Evolutionary conservation across 768 basidiomycete genomes (phyloP), one percentile per base, ranked within the genome.

Genomic region (Leccinum disarticulatum): DNA sequence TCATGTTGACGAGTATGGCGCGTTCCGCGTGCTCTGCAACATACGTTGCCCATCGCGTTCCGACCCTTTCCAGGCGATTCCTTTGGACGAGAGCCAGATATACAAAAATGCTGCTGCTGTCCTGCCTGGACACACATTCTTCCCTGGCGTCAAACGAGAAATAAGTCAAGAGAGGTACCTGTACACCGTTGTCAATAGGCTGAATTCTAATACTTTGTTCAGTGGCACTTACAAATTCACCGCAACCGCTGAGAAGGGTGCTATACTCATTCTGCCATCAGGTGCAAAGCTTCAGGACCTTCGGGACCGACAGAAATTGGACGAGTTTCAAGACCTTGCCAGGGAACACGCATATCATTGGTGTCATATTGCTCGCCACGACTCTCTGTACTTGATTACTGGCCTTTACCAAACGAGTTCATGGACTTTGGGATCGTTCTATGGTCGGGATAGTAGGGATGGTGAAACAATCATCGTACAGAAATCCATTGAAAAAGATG

Each of bases 41-140:
- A 96, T 1, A 6, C 4, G 31, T 14, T 57, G 7, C 50, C 14
- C 48, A 14, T 6, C 9, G 31, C 31, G 31, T 31, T 31, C 31
- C 31, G 31, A 31, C 8, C 2, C 10, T 13, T 35, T 35, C 33
- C 11, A 35, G 33, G 11, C 33, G 13, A 13, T 35, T 35, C 5
- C 11, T 11, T 35, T 35, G 33, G 33, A 35, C 13, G 33, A 35
- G 3, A 4, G 13, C 11, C 33, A 13, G 11, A 35, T 35, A 35
- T 4, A 13, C 33, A 35, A 3, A 35, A 35, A 35, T 35, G 33
- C 4, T n/a, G n/a, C n/a, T n/a, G n/a, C n/a, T n/a, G n/a, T n/a
- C 27, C 27, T 35, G 1, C 27, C 27, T 35, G 8, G 5, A 27
- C 27, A 27, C 3, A 3, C 27, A 27, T 27, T 27, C 27, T 35